A percentile compares a stretch with the other conserved stretches of the same genome.
Evolutionary conservation across 805 yeast species (phyloP).

Genomic region (Hagleromyces aurorensis): DNA sequence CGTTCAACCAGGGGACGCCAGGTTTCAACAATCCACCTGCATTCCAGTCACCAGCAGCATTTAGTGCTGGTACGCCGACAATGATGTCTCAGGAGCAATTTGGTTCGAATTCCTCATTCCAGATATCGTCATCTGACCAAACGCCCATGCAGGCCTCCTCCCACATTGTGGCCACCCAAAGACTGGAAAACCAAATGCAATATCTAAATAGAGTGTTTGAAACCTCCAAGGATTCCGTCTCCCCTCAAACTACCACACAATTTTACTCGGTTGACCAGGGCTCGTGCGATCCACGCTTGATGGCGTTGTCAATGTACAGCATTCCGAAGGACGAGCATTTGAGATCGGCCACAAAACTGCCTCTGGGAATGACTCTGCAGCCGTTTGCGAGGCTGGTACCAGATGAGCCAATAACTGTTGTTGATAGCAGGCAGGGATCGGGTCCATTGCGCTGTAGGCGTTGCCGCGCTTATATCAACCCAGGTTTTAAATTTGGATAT

Average conservation of each 20-base stretch:
- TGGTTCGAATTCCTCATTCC: conserved; percentile 3
- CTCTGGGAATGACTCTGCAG: conserved; percentile 70
- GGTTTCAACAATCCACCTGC: conserved; percentile 3
- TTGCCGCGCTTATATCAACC: conserved; percentile 86
- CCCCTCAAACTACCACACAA: conserved; percentile 76
- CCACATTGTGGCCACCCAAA: conserved; percentile 28
- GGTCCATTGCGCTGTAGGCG: conserved; percentile 88
- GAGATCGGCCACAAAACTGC: conserved; percentile 62
- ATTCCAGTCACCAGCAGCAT: conserved; percentile 2
- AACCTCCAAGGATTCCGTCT: conserved; percentile 69
- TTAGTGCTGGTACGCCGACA: conserved; percentile 9
- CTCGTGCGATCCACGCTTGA: conserved; percentile 69
- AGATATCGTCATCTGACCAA: conserved; percentile 2
- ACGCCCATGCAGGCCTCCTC: conserved; percentile 10
- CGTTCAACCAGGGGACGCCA: conserved; percentile 7
- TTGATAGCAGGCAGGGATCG: conserved; percentile 30
- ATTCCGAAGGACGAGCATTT: conserved; percentile 70
- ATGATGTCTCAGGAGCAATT: conserved; percentile 8
- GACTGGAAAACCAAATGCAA: conserved; percentile 32
- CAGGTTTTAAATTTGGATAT: conserved; percentile 58
- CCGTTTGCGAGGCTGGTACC: conserved; percentile 68
- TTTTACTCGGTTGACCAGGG: conserved; percentile 74
- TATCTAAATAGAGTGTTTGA: conserved; percentile 42
- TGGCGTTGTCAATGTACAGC: conserved; percentile 72
- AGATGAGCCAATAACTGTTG: conserved; percentile 55